Evolutionary conservation across 23 red algal genomes (phyloP).

Genomic region (Gracilariopsis chorda): DNA sequence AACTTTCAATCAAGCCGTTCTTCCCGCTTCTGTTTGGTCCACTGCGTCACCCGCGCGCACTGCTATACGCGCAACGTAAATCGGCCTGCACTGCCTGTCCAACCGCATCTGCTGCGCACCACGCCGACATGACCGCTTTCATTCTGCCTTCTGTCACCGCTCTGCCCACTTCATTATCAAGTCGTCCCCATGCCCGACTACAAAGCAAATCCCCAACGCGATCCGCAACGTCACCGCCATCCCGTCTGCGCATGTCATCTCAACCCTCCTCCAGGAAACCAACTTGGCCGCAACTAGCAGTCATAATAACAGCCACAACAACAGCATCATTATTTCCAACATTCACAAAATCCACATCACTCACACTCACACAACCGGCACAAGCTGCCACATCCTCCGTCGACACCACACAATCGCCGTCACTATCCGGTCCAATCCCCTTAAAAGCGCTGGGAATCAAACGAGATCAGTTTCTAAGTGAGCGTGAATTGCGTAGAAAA

Average conservation of each 20-base stretch:
- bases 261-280: neutral
- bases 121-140: no score
- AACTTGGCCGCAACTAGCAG: neutral
- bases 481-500: constrained; percentile 28
- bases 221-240: no score
- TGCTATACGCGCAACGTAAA: no score
- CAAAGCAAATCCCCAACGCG: no score
- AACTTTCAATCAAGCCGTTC: no score
- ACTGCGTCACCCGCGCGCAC: no score
- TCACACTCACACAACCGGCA: neutral
- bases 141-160: no score
- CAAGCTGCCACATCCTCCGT: neutral
- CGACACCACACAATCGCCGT: neutral
- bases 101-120: no score
- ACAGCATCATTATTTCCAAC: neutral
- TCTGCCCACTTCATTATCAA: no score
- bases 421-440: constrained; percentile 4
- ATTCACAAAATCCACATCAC: neutral
- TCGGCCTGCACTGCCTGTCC: no score
- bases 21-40: no score
- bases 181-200: no score
- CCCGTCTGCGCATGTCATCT: neutral
- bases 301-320: neutral
- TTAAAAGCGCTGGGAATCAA: constrained; percentile 59
- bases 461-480: constrained; percentile 39